A percentile compares a stretch with the other conserved stretches of the same genome.
These are phyloP conservation scores for Pluteus cervinus DNA, from an alignment of 768 basidiomycete species.

Conservation along the genomic window DNA sequence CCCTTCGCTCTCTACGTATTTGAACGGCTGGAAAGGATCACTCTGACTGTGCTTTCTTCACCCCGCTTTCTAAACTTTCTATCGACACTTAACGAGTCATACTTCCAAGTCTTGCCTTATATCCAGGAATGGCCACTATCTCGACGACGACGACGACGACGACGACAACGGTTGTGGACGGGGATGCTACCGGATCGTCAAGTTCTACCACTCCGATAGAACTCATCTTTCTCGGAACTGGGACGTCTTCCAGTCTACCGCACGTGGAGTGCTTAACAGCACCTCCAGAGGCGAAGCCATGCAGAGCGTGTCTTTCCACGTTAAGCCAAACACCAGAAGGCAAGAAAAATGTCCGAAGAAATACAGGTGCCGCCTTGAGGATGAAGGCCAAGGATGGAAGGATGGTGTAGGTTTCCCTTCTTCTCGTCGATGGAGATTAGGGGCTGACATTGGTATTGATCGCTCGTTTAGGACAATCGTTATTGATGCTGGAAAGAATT, in stretches of 20 bases:
- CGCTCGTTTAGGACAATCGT: slow-evolving; percentile 54
- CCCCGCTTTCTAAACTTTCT: no score
- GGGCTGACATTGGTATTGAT: slow-evolving; percentile 4
- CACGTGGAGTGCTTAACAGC: slow-evolving; percentile 70
- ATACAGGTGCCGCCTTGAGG: slow-evolving; percentile 69
- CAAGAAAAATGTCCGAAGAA: slow-evolving; percentile 79
- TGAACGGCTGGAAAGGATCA: no score
- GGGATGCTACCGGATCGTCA: background rate
- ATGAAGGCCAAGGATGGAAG: slow-evolving; percentile 34
- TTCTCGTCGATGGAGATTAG: background rate
- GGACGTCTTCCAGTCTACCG: slow-evolving; percentile 71
- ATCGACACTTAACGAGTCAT: no score
- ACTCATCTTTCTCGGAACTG: slow-evolving; percentile 80
- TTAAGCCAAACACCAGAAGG: slow-evolving; percentile 62
- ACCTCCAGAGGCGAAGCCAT: slow-evolving; percentile 41
- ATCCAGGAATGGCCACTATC: no score
- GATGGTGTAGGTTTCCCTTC: slow-evolving; percentile 37
- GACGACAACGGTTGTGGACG: no score
- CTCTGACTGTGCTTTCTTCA: no score
- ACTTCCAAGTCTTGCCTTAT: no score
- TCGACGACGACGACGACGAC: no score
- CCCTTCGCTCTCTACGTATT: no score
- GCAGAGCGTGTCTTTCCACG: slow-evolving; percentile 65
- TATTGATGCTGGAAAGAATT: slow-evolving; percentile 84
- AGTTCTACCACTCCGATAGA: no score